Evolutionary conservation across 2,329 filamentous ascomycete species (phyloP), one percentile per base, ranked within the genome.

Genomic region (Arthrobotrys pseudoclavata): DNA sequence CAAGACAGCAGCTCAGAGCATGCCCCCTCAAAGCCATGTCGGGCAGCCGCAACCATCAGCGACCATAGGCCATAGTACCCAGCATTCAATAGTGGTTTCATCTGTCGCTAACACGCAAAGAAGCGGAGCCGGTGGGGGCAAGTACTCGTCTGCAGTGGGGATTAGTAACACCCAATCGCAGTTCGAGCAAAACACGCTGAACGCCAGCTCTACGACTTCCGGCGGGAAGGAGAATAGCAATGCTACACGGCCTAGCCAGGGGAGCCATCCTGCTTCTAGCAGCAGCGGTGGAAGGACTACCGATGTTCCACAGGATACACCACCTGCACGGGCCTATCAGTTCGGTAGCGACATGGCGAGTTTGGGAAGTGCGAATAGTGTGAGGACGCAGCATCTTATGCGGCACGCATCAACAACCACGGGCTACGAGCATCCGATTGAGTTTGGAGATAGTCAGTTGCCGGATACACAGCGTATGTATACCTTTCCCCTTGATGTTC

Each of bases 191-290:
- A 90, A 88, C 74, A 85, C 90, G 66, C 97, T 98, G 81, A 94
- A 97, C 81, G 95, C 94, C 1, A 97, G 94, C 1, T 96, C 94
- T 0, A 97, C 94, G 0, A 90, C 90, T 22, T 91, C 89, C 2
- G 89, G 90, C n/a, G 66, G 53, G 15, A 96, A 97, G 29, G 69
- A 69, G 4, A 74, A 69, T n/a, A 69, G 75, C 12, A 69, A 79
- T 40, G 15, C 37, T 40, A 40, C 53, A 12, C 57, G 64, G n/a
- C 12, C 37, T 1, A 77, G 74, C 34, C 37, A 71, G 15, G 34
- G 45, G 2, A 77, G 72, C 37, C 26, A 70, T 40, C 66, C 40
- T 1, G 91, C 82, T 92, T 91, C 0, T 91, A 94, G 82, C 24
- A 68, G 74, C 15, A 77, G 66, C 45, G 55, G 55, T 24, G 55